Base-by-base conservation (phyloP, 495 filamentous ascomycete genomes). In the Penicillium daleae region DNA sequence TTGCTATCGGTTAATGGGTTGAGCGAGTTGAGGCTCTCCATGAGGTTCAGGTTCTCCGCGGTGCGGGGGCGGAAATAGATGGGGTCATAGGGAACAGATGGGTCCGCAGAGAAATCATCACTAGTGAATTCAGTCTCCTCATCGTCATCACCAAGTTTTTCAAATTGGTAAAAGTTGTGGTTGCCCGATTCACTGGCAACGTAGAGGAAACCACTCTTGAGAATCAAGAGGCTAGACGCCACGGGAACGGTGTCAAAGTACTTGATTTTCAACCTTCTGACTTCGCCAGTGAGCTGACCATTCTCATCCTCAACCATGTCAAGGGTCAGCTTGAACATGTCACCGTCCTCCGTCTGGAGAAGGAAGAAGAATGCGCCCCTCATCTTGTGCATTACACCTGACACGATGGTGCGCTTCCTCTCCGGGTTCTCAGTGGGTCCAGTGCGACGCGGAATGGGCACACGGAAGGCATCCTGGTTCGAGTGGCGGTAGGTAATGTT, bases 301-400 rank as follows among this genome's bases (percentile, higher is more conserved):
- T 88, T 83, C 4, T 87, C 88, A 71, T 97, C 91, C 68, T 93
- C 89, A 0, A 86, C 84, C 88, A 97, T 92, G 60, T 97, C 92
- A 64, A 98, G 83, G 1, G 90, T 97, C 40, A 98, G 85, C 71
- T 98, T 98, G 82, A 99, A 97, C 6, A 99, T 81, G 76, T 99
- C 96, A 26, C 96, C 96, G 72, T 98, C 96, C 52, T 98, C 94
- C 1, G 89, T 90, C 73, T 99, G 96, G 9, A 99, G 81, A 4
- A 99, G 86, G 73, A 97, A 97, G 78, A 99, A 99, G 78, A 98
- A 98, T 2, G 93, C 93, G n/a, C 93, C 93, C 63, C 91, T 90
- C 77, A 97, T 90, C 73, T 92, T 96, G 76, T 98, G 94, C 91
- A 98, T 96, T 27, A 97, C 92, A 21, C 96, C 96, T 10, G 92